Evolutionary conservation across 495 filamentous ascomycete species (phyloP).

Genomic region (Penicillium steckii): DNA sequence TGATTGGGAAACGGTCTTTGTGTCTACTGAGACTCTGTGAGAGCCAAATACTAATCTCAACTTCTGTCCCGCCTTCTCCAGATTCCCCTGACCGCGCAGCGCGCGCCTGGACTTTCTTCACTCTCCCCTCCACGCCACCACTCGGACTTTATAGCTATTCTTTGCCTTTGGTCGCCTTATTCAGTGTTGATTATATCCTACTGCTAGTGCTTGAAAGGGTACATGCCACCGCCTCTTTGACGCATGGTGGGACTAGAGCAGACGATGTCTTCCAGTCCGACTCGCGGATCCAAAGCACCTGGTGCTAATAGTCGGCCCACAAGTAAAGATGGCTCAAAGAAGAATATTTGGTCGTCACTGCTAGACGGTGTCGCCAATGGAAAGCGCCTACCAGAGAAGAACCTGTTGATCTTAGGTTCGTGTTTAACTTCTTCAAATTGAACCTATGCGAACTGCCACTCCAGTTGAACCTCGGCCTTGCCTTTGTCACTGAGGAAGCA

Average conservation of each 20-base stretch:
- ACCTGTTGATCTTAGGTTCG: slow-evolving; percentile 78
- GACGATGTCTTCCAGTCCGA: slow-evolving; percentile 44
- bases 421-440: slow-evolving; percentile 2
- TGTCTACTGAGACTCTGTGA: background rate
- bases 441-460: background rate
- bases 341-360: slow-evolving; percentile 94
- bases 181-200: background rate
- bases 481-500: too few relatives aligned
- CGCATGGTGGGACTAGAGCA: slow-evolving; percentile 39
- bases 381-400: slow-evolving; percentile 90
- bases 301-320: slow-evolving; percentile 52
- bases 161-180: slow-evolving; percentile 2
- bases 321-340: slow-evolving; percentile 71
- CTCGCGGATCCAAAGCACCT: slow-evolving; percentile 32
- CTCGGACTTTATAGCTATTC: slow-evolving; percentile 3
- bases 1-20: background rate
- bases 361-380: slow-evolving; percentile 87
- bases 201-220: slow-evolving; percentile 31
- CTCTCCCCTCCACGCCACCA: slow-evolving; percentile 11
- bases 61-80: slow-evolving; percentile 7
- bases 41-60: background rate
- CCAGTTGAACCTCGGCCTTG: background rate
- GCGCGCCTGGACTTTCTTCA: slow-evolving; percentile 11
- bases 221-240: slow-evolving; percentile 26
- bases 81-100: slow-evolving; percentile 25